phyloP scores from a whole-genome alignment of 2,329 filamentous ascomycete genomes.

The Sarocladium oryzae region DNA sequence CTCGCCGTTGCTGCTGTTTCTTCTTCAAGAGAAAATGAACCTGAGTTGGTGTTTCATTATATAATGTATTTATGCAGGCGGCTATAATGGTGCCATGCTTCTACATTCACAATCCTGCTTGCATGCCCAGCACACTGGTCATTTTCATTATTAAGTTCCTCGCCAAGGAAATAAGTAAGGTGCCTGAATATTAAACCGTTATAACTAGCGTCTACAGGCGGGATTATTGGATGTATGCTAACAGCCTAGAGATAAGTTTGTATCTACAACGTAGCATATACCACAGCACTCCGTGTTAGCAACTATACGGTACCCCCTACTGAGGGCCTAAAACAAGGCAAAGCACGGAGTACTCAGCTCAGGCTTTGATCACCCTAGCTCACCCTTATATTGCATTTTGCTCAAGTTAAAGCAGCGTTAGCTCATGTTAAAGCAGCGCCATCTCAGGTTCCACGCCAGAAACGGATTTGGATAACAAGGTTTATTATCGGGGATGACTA shows the following conservation, averaged over 20 bases:
- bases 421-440: conserved; percentile 10
- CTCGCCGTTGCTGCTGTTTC: too few relatives aligned
- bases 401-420: conserved; percentile 8
- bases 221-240: not conserved
- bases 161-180: not conserved
- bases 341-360: conserved; percentile 4
- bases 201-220: not conserved
- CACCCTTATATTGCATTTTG: conserved; percentile 4
- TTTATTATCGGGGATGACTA: conserved; percentile 10
- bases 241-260: not conserved
- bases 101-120: not conserved
- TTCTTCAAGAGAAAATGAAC: too few relatives aligned
- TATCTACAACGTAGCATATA: not conserved
- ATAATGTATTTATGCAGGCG: too few relatives aligned
- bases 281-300: conserved; percentile 7
- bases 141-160: not conserved
- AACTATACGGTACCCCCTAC: not conserved
- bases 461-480: conserved; percentile 7
- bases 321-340: conserved; percentile 1
- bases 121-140: not conserved
- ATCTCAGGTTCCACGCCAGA: conserved; percentile 8
- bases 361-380: conserved; percentile 7
- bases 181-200: not conserved
- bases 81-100: not conserved
- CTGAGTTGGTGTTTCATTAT: too few relatives aligned